Base-by-base conservation (phyloP, 352 stramenopile species). In the Phytophthora capsici region DNA sequence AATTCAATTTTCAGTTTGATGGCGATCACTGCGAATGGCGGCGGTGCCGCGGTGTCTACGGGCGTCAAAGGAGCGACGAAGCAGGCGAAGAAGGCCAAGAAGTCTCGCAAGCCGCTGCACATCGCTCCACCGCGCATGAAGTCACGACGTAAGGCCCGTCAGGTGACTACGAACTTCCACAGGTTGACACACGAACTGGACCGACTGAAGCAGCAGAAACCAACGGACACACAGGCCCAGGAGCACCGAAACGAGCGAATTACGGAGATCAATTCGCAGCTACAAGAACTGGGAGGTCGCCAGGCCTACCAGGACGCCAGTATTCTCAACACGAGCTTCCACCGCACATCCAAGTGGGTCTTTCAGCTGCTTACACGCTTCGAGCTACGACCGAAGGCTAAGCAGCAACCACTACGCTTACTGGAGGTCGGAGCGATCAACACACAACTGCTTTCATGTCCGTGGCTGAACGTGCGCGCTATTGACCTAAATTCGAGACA, bases 311-410 rank as follows among this genome's bases (percentile, higher is more conserved):
- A 99, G 73, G 88, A 94, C 58, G 96, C 96, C 30, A 97, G 88
- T 64, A 96, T 98, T 63, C 73, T 99, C 36, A 98, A 83, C 55
- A 98, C 96, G 28, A 94, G 82, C 50, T 94, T 98, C 70, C 91
- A 98, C 82, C 94, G 89, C 16, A 99, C 96, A 8, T 98, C 86
- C 59, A 98, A 98, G 75, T 99, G 96, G 96, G 92, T 98, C 46
- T 86, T 98, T 49, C 88, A 92, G 55, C 64, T 97, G 57, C 79
- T 99, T 36, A 94, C 87, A 38, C 80, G 77, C 62, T 89, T 93
- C 48, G 76, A 77, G 20, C 36, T 91, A 50, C 84, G 88, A 0
- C 87, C 84, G 7, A 86, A 84, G 22, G 86, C 87, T 37, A 93
- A 91, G 47, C 68, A 85, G 71, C 53, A 65, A 56, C 75, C 84